Base-by-base conservation (phyloP, 2,329 filamentous ascomycete genomes). In the Niveomyces coronatus region DNA sequence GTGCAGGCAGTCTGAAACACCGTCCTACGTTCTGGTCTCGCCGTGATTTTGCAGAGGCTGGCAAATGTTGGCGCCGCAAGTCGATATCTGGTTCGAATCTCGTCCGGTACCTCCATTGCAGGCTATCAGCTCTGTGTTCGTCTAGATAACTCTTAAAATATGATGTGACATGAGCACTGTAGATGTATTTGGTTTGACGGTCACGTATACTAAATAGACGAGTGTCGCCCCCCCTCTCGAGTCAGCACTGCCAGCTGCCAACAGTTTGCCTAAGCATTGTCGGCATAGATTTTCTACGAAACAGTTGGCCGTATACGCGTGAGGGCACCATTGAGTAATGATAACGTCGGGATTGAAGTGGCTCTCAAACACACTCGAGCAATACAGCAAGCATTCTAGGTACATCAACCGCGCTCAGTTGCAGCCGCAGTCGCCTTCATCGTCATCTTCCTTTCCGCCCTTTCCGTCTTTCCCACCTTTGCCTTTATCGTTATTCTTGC, bases 1-100 rank as follows among this genome's bases (percentile, higher is more conserved):
- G 49, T 49, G 33, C 60, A 63, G 6, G 59, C 59, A n/a, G 46
- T 56, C 17, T 58, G 52, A 30, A 67, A 55, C 14, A 67, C 49
- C 5, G 54, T 45, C 4, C 51, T 49, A n/a, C 54, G 48, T 29
- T 53, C 45, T 2, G 58, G 59, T 5, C 44, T 38, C 4, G 32
- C 33, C 6, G 43, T 29, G 16, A 61, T 50, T 9, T 43, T 45
- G 17, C 46, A 48, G 13, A 63, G 48, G 3, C 32, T 49, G 36
- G 51, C 53, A 44, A 60, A 53, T 7, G 59, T 62, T 3, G 50
- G 43, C 0, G 45, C 10, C 1, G 60, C 52, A 8, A 63, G 46
- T 34, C 50, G 51, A 45, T 63, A 60, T 4, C 60, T 58, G 11
- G 52, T 31, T 19, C 55, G 55, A 27, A 63, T 54, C 11, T 54